Evolutionary conservation across 1,284 basidiomycete genomes (phyloP), one percentile per base, ranked within the genome.

Genomic region (Dichomitus squalens): DNA sequence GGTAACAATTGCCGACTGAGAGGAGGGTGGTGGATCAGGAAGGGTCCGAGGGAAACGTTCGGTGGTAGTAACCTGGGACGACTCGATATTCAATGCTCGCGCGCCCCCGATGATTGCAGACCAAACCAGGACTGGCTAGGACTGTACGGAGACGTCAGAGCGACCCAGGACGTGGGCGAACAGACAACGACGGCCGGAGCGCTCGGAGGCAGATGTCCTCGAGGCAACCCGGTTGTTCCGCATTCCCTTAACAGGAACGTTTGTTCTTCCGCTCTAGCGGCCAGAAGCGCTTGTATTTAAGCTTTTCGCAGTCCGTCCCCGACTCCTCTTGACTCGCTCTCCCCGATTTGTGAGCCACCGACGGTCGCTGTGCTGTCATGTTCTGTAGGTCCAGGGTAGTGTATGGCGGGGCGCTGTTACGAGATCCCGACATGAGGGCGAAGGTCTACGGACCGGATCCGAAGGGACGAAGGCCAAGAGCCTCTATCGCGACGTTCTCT

Each of bases 1-100:
- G 61, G 58, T 21, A 46, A 40, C 49, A 25, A 12, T 18, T 40
- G 53, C 61, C 58, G 61, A 43, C 51, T 50, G 49, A 33, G 54
- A 53, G 40, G 61, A 47, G 46, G 29, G 47, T 23, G 33, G 51
- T 16, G 34, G 41, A 27, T 31, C 47, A 43, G 29, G 44, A 7
- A 33, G 18, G 50, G 49, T n/a, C n/a, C 39, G 58, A 52, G 27
- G 43, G 33, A 40, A 43, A 47, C 20, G 18, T 33, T 56, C 49
- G 55, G 49, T 12, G 55, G 49, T 39, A 18, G 49, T 50, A 20
- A 20, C 34, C 25, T 39, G 49, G 47, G 23, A 36, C 20, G 29
- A n/a, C n/a, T n/a, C n/a, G 29, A 14, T 40, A 34, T n/a, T 12
- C 23, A 25, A 14, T 25, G 25, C 48, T 25, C n/a, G 40, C n/a